Percentiles rank a stretch among this genome's conserved stretches.
phyloP scores from a whole-genome alignment of 345 rosid species.

The Microcos paniculata region DNA sequence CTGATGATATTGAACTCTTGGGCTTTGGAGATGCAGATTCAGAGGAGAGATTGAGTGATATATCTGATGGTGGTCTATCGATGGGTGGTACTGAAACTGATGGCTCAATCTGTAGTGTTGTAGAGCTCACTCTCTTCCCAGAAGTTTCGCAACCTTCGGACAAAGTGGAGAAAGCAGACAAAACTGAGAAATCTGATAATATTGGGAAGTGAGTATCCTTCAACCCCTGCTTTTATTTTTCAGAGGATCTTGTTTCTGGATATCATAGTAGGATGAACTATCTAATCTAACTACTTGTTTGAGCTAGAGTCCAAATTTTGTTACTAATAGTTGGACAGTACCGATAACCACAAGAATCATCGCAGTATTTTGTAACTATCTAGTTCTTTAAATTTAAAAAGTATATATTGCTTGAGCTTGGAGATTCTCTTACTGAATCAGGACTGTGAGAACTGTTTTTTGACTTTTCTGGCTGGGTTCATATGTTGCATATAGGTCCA shows the following conservation, averaged over 20 bases:
- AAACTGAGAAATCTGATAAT: slow-evolving; percentile 39
- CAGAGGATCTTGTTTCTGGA: not conserved
- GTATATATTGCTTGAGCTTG: not conserved
- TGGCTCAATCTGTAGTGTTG: slow-evolving; percentile 63
- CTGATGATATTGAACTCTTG: slow-evolving; percentile 69
- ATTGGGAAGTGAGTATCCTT: slow-evolving; percentile 52
- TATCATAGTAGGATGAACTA: not conserved
- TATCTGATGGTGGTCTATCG: slow-evolving; percentile 86
- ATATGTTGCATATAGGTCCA: slow-evolving; percentile 26
- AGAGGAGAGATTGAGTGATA: slow-evolving; percentile 89
- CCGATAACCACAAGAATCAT: not conserved
- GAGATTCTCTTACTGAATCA: not conserved
- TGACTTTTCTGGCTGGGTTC: not conserved
- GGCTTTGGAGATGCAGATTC: slow-evolving; percentile 72
- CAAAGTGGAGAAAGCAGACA: slow-evolving; percentile 37
- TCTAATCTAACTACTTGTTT: not conserved
- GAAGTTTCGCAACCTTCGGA: slow-evolving; percentile 48
- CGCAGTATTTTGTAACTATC: not conserved
- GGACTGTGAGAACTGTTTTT: not conserved
- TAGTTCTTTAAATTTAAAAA: too few relatives aligned
- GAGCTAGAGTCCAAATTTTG: not conserved
- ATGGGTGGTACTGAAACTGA: slow-evolving; percentile 97
- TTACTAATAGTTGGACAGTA: not conserved
- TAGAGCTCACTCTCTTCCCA: slow-evolving; percentile 79
- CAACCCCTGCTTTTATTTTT: not conserved